Conservation (phyloP, 108 stramenopile genomes). For the Cyclotella atomus region DNA sequence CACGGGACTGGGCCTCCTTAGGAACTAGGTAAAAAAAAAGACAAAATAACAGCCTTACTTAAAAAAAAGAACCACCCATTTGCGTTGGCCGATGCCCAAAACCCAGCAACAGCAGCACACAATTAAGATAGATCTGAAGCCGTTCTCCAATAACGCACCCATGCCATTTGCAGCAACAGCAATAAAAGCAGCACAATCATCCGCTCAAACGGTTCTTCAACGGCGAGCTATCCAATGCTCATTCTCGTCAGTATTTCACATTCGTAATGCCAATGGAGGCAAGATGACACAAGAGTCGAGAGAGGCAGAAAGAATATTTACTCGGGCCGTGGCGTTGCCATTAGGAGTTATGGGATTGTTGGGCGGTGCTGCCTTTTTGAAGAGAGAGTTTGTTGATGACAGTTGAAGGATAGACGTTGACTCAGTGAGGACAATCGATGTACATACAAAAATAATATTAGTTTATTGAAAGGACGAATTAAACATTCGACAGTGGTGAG, state of each 20-base stretch:
- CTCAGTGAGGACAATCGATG: too few relatives aligned
- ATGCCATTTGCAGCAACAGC: slow-evolving; percentile 14
- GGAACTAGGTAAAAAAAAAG: too few relatives aligned
- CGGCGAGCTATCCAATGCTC: slow-evolving; percentile 40
- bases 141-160: background rate
- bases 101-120: background rate
- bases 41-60: too few relatives aligned
- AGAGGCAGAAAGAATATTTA: slow-evolving; percentile 32
- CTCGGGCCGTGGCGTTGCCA: slow-evolving; percentile 31
- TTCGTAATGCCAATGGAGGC: slow-evolving; percentile 26
- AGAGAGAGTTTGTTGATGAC: slow-evolving; percentile 19
- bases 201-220: slow-evolving; percentile 28
- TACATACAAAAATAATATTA: too few relatives aligned
- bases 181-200: slow-evolving; percentile 15
- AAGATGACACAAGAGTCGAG: slow-evolving; percentile 12
- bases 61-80: background rate
- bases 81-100: background rate
- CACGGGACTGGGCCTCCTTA: too few relatives aligned
- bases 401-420: background rate
- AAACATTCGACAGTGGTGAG: too few relatives aligned
- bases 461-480: too few relatives aligned
- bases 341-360: slow-evolving; percentile 31
- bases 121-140: too few relatives aligned
- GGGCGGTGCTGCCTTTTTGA: slow-evolving; percentile 9
- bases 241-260: slow-evolving; percentile 37